Percentiles rank a stretch among this genome's conserved stretches.
Evolutionary conservation across 352 stramenopile species (phyloP).

Genomic region (Phytophthora cactorum): DNA sequence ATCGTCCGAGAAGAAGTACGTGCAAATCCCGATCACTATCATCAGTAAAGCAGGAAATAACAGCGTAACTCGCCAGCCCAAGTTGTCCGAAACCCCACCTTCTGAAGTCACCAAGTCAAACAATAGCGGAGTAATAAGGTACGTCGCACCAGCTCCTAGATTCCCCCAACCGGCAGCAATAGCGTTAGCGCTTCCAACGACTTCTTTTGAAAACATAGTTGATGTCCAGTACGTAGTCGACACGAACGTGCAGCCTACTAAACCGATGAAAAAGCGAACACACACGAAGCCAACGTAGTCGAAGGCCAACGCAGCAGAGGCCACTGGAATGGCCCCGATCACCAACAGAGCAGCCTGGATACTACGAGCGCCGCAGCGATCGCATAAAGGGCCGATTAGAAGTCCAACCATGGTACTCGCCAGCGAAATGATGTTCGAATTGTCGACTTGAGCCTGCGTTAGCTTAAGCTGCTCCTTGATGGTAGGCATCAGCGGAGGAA

Average conservation of each 20-base stretch:
- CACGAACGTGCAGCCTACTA: conserved; percentile 93
- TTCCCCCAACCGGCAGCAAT: conserved; percentile 94
- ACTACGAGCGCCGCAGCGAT: conserved; percentile 90
- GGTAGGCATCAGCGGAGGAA: conserved; percentile 41
- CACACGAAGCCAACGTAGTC: conserved; percentile 73
- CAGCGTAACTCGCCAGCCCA: conserved; percentile 91
- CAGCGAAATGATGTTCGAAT: conserved; percentile 90
- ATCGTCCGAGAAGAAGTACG: conserved; percentile 30
- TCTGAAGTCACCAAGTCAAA: conserved; percentile 86
- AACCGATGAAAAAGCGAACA: conserved; percentile 93
- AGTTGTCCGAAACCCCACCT: conserved; percentile 54
- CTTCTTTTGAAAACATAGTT: conserved; percentile 92
- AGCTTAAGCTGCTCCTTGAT: conserved; percentile 57
- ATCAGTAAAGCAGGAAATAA: conserved; percentile 88
- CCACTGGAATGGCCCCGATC: conserved; percentile 82
- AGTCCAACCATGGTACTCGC: conserved; percentile 91
- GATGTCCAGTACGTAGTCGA: conserved; percentile 93
- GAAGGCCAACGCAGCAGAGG: conserved; percentile 77
- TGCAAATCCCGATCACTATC: conserved; percentile 62
- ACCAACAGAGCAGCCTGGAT: conserved; percentile 82
- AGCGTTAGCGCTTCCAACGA: conserved; percentile 94
- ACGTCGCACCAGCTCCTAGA: conserved; percentile 88
- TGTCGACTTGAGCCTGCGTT: conserved; percentile 83
- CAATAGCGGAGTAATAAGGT: conserved; percentile 86
- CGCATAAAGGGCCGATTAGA: conserved; percentile 90